phyloP scores from a whole-genome alignment of 495 filamentous ascomycete genomes.

The Aspergillus heteromorphus region DNA sequence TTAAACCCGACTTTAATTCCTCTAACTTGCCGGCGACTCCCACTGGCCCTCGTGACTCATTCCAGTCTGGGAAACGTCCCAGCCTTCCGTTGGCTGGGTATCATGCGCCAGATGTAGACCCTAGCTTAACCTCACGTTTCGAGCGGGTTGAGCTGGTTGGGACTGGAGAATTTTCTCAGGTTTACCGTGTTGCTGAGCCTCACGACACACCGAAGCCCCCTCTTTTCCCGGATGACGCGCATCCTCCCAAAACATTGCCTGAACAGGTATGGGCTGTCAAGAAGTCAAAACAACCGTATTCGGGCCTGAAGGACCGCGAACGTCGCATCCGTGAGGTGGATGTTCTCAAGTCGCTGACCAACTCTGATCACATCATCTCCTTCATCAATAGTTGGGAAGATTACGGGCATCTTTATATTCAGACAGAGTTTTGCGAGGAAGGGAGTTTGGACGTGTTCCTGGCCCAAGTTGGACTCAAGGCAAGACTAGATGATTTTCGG shows the following conservation, averaged over 20 bases:
- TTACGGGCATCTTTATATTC: constrained; percentile 79
- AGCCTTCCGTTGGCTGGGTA: constrained; percentile 51
- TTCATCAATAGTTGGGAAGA: constrained; percentile 83
- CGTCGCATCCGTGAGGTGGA: constrained; percentile 75
- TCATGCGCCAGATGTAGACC: constrained; percentile 63
- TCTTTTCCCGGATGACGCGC: constrained; percentile 36
- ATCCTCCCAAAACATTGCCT: constrained; percentile 38
- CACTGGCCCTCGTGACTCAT: constrained; percentile 61
- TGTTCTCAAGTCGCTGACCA: constrained; percentile 63
- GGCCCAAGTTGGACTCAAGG: constrained; percentile 67
- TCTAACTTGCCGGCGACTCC: constrained; percentile 69
- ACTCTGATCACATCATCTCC: constrained; percentile 75
- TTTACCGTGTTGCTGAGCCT: constrained; percentile 69
- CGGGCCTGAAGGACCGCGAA: constrained; percentile 67
- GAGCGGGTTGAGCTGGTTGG: constrained; percentile 70
- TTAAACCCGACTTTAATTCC: constrained; percentile 38
- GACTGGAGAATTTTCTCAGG: constrained; percentile 86
- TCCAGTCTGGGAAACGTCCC: constrained; percentile 44
- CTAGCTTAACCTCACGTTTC: constrained; percentile 64
- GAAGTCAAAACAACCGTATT: constrained; percentile 75
- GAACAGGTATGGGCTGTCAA: constrained; percentile 83
- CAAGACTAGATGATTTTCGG: constrained; percentile 88
- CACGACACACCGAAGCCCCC: constrained; percentile 36
- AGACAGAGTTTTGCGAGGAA: constrained; percentile 93
- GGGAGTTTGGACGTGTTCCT: constrained; percentile 85